A percentile compares a stretch with the other conserved stretches of the same genome.
Evolutionary conservation across 306 rosid species (phyloP).

Genomic region (Hylodesmum podocarpum): DNA sequence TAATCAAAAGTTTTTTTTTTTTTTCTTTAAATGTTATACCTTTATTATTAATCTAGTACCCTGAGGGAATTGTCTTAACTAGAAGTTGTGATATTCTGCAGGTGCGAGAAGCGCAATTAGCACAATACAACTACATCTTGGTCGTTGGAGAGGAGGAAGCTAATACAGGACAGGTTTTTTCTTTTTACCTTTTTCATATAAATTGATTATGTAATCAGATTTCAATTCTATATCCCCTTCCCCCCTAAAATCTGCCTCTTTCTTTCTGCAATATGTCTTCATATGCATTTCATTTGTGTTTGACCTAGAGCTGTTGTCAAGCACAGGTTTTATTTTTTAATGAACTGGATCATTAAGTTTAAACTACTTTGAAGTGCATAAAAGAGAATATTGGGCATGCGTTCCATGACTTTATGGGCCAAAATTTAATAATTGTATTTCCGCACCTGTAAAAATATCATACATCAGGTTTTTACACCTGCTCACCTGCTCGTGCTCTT

Average conservation of each 20-base stretch:
- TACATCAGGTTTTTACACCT: not conserved
- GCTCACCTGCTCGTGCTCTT: not conserved
- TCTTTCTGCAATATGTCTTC: not conserved
- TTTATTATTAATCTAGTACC: not conserved
- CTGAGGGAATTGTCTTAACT: conserved; percentile 16
- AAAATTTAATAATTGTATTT: not conserved
- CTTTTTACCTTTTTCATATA: not conserved
- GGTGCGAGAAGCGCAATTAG: conserved; percentile 92
- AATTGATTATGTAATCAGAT: not conserved
- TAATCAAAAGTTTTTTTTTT: not conserved
- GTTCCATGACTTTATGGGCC: not conserved
- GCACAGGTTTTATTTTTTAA: not conserved
- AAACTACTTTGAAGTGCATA: not conserved
- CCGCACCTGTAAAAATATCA: not conserved
- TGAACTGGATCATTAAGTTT: not conserved
- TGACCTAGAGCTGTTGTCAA: not conserved
- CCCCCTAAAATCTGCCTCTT: not conserved
- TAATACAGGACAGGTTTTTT: conserved; percentile 77
- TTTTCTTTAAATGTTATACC: not conserved
- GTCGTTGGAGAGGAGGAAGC: conserved; percentile 97
- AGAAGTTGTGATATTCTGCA: conserved; percentile 38
- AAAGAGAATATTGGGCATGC: not conserved
- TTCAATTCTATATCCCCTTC: not conserved
- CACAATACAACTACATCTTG: conserved; percentile 82
- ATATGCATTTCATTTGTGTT: not conserved